Percentiles rank a stretch among this genome's conserved stretches.
Evolutionary conservation across 2,329 filamentous ascomycete genomes (phyloP).

Genomic region (Sarocladium strictum): DNA sequence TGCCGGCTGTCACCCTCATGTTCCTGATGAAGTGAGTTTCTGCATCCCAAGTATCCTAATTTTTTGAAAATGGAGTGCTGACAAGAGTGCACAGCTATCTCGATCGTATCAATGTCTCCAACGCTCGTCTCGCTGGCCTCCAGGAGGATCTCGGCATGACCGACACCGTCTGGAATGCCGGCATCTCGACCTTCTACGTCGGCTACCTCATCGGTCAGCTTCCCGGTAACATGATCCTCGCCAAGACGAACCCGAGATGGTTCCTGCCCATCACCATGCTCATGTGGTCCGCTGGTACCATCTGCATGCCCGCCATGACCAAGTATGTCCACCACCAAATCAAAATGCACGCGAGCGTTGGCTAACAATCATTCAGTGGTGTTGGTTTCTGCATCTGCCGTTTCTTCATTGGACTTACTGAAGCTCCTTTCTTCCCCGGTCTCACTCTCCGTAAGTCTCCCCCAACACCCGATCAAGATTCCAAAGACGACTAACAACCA

Average conservation of each 20-base stretch:
- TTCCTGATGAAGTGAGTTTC: slow-evolving; percentile 21
- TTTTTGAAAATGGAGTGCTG: slow-evolving; percentile 4
- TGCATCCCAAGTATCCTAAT: neutral
- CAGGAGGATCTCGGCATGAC: slow-evolving; percentile 27
- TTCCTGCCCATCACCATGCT: slow-evolving; percentile 33
- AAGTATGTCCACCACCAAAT: slow-evolving; percentile 13
- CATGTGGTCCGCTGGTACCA: slow-evolving; percentile 33
- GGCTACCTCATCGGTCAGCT: slow-evolving; percentile 38
- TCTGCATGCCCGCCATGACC: slow-evolving; percentile 34
- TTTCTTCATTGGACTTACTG: slow-evolving; percentile 22
- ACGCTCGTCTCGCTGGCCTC: slow-evolving; percentile 29
- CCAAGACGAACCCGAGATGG: slow-evolving; percentile 28
- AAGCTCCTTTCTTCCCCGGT: slow-evolving; percentile 39
- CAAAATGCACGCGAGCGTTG: neutral
- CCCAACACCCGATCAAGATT: neutral
- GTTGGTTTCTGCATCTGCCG: slow-evolving; percentile 18
- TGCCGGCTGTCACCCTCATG: slow-evolving; percentile 22
- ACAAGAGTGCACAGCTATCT: slow-evolving; percentile 32
- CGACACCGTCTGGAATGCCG: slow-evolving; percentile 29
- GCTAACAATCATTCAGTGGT: slow-evolving; percentile 11
- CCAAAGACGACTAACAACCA: neutral
- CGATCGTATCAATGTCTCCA: slow-evolving; percentile 43
- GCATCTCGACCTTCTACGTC: slow-evolving; percentile 36
- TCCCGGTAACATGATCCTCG: slow-evolving; percentile 38
- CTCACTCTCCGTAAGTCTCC: slow-evolving; percentile 31